Evolutionary conservation across 768 basidiomycete genomes (phyloP).

Genomic region (Calvatia gigantea): DNA sequence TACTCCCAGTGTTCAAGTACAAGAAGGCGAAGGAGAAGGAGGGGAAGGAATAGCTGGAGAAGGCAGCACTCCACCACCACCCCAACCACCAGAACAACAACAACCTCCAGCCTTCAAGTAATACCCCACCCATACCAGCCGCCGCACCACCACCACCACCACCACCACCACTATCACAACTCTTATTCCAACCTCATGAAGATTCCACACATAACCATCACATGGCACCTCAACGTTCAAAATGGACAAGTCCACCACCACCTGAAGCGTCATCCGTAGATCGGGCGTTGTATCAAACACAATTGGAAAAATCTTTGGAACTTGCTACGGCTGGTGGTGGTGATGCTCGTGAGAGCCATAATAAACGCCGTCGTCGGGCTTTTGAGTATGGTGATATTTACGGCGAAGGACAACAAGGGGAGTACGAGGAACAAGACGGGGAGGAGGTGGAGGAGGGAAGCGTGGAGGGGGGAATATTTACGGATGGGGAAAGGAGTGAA

Average conservation of each 20-base stretch:
- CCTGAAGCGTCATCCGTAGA: slow-evolving; percentile 68
- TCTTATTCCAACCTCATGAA: not conserved
- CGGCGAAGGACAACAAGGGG: no score
- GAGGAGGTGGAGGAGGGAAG: not conserved
- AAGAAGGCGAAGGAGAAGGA: no score
- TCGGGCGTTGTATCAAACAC: slow-evolving; percentile 63
- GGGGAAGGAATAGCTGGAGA: no score
- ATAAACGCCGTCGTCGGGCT: not conserved
- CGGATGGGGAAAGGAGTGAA: slow-evolving; percentile 68
- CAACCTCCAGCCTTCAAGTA: no score
- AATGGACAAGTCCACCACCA: slow-evolving; percentile 86
- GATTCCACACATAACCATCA: slow-evolving; percentile 53
- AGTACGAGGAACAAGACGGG: not conserved
- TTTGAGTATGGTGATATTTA: not conserved
- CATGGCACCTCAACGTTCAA: slow-evolving; percentile 76
- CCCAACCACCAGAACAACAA: slow-evolving; percentile 28
- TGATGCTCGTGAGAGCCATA: slow-evolving; percentile 26
- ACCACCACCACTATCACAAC: not conserved
- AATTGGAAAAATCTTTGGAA: slow-evolving; percentile 61
- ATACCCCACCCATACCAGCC: no score
- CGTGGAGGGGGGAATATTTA: slow-evolving; percentile 59
- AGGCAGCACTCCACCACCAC: no score
- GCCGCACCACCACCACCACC: not conserved
- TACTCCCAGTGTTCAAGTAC: no score
- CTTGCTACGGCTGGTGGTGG: slow-evolving; percentile 65